Evolutionary conservation across 441 rosid genomes (phyloP).

Genomic region (Viola pubescens): DNA sequence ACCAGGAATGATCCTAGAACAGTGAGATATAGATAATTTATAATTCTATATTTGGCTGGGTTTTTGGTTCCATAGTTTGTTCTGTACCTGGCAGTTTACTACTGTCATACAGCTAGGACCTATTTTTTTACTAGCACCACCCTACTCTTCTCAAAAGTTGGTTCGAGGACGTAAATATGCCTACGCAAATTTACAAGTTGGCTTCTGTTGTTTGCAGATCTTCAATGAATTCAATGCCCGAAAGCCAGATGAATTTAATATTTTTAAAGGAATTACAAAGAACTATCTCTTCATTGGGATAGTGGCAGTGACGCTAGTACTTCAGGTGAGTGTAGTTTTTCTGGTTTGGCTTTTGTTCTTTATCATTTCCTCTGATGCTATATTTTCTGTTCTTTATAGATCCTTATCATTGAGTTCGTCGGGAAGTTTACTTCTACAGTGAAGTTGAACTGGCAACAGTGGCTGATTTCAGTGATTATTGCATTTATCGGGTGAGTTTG

Average conservation of each 20-base stretch:
- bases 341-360: background rate
- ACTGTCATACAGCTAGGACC: no score
- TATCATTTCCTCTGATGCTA: no score
- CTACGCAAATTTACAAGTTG: background rate
- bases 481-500: conserved; percentile 54
- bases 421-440: conserved; percentile 75
- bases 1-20: no score
- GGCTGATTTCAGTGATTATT: conserved; percentile 56
- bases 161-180: background rate
- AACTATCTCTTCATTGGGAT: conserved; percentile 74
- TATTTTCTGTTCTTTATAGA: conserved; percentile 25
- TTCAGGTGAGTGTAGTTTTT: conserved; percentile 50
- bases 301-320: conserved; percentile 50
- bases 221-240: conserved; percentile 93
- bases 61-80: no score
- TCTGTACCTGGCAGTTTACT: no score
- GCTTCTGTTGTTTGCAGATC: conserved; percentile 38
- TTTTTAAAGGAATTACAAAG: conserved; percentile 58
- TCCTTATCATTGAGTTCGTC: conserved; percentile 62
- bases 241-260: conserved; percentile 78
- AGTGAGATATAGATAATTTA: no score
- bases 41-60: no score
- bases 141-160: no score
- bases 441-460: conserved; percentile 64
- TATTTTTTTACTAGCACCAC: no score